phyloP scores from a whole-genome alignment of 768 basidiomycete species.

The Symmetrospora coprosmae region DNA sequence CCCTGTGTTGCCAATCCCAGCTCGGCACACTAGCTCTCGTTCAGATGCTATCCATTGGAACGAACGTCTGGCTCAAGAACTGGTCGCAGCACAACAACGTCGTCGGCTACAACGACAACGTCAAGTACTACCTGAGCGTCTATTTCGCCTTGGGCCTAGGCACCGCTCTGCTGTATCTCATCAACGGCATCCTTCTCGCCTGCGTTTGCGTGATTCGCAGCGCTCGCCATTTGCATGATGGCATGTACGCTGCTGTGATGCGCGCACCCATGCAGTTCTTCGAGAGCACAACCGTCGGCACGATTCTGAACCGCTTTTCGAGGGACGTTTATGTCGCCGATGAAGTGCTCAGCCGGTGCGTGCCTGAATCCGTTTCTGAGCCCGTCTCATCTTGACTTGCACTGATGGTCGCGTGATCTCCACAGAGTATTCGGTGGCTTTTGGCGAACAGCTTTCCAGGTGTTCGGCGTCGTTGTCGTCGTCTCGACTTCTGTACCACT shows the following conservation, averaged over 20 bases:
- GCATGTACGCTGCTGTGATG: constrained; percentile 48
- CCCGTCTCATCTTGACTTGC: neutral
- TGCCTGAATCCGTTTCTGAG: neutral
- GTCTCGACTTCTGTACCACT: constrained; percentile 36
- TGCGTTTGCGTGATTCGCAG: constrained; percentile 30
- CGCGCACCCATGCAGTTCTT: constrained; percentile 58
- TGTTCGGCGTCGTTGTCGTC: constrained; percentile 31
- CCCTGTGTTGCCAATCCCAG: neutral
- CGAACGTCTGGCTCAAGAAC: constrained; percentile 32
- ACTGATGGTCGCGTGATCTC: constrained; percentile 20
- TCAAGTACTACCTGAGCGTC: constrained; percentile 26
- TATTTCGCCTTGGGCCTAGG: constrained; percentile 13
- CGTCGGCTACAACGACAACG: constrained; percentile 25
- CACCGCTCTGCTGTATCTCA: constrained; percentile 24
- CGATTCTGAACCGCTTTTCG: constrained; percentile 80
- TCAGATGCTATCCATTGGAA: constrained; percentile 36
- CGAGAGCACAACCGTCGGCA: constrained; percentile 71
- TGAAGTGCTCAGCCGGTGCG: constrained; percentile 53
- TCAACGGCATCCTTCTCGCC: constrained; percentile 31
- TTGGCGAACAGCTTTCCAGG: constrained; percentile 43
- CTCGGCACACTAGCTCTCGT: constrained; percentile 35
- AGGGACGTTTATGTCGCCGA: constrained; percentile 59
- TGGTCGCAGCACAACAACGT: constrained; percentile 28
- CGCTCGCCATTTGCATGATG: constrained; percentile 27
- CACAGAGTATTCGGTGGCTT: constrained; percentile 52